Evolutionary conservation across 2,329 filamentous ascomycete genomes (phyloP).

Genomic region (Bipolaris oryzae): DNA sequence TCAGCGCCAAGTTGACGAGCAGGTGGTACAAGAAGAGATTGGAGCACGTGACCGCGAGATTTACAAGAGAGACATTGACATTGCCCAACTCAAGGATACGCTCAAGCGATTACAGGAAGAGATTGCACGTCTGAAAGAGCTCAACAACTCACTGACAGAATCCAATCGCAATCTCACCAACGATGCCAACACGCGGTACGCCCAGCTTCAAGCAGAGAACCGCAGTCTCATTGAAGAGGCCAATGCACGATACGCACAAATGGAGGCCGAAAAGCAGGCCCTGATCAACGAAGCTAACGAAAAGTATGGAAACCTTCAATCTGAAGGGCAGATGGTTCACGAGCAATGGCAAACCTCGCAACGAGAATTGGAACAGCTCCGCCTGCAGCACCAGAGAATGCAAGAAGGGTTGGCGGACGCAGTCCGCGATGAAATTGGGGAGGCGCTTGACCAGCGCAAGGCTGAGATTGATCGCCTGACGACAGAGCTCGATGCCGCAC

Average conservation of each 20-base stretch:
- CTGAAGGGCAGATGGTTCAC: slow-evolving; percentile 63
- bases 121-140: slow-evolving; percentile 77
- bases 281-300: slow-evolving; percentile 77
- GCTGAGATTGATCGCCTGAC: slow-evolving; percentile 79
- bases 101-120: slow-evolving; percentile 83
- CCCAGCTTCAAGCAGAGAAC: slow-evolving; percentile 64
- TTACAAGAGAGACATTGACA: slow-evolving; percentile 83
- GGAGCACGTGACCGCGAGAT: slow-evolving; percentile 72
- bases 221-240: slow-evolving; percentile 76
- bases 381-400: slow-evolving; percentile 66
- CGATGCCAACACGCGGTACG: slow-evolving; percentile 75
- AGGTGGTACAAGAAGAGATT: slow-evolving; percentile 58
- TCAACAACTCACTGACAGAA: slow-evolving; percentile 79
- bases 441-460: slow-evolving; percentile 79
- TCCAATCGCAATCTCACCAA: slow-evolving; percentile 78
- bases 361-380: slow-evolving; percentile 72
- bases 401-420: slow-evolving; percentile 68
- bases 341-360: slow-evolving; percentile 64
- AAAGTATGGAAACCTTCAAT: slow-evolving; percentile 70
- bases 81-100: slow-evolving; percentile 78
- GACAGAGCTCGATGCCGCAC: slow-evolving; percentile 75
- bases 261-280: slow-evolving; percentile 69
- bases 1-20: slow-evolving; percentile 60
- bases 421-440: slow-evolving; percentile 65
- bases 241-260: slow-evolving; percentile 69